phyloP scores from a whole-genome alignment of 2,329 filamentous ascomycete genomes.

The Colletotrichum liriopes region DNA sequence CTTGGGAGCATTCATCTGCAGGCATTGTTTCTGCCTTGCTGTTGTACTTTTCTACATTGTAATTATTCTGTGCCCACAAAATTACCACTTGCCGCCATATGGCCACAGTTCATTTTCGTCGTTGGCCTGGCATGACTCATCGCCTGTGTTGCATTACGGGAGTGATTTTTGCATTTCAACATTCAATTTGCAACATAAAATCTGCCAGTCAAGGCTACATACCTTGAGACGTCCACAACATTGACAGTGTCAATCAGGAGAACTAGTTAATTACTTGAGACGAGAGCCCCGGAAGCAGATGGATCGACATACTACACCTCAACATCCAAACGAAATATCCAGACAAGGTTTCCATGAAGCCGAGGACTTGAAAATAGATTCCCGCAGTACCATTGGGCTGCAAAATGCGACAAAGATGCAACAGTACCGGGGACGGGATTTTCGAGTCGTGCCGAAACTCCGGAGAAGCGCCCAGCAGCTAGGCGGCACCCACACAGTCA shows the following conservation, averaged over 20 bases:
- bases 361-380: neutral
- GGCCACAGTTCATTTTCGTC: neutral
- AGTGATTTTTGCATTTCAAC: neutral
- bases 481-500: neutral
- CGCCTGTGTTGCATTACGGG: neutral
- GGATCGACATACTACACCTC: slow-evolving; percentile 8
- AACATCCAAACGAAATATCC: neutral
- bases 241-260: neutral
- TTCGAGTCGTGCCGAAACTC: neutral
- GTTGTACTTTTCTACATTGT: neutral
- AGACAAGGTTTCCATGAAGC: neutral
- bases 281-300: neutral
- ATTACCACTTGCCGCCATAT: neutral
- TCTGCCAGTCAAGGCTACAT: neutral
- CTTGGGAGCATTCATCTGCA: slow-evolving; percentile 1
- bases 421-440: neutral
- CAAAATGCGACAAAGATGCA: neutral
- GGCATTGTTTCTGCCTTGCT: neutral
- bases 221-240: no score
- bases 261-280: neutral
- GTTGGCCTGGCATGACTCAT: slow-evolving; percentile 20
- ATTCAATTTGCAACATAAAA: neutral
- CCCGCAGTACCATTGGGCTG: neutral
- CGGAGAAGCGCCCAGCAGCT: neutral
- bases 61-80: neutral